These are phyloP conservation scores for Penicillium expansum DNA, from an alignment of 2,329 filamentous ascomycete genomes.

Conservation along the genomic window DNA sequence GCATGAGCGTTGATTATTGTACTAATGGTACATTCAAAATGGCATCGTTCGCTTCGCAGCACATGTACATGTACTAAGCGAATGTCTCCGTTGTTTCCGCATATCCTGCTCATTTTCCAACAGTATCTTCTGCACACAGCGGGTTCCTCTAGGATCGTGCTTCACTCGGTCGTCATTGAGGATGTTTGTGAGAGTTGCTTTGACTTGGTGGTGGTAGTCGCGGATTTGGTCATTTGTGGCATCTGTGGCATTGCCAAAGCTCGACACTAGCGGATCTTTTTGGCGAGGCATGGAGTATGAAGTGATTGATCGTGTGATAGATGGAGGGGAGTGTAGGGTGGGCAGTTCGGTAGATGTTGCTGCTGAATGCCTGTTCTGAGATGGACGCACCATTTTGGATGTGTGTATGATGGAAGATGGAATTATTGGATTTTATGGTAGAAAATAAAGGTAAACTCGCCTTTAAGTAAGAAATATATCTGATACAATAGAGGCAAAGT, in stretches of 20 bases:
- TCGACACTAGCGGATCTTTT: not conserved
- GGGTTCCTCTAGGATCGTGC: slow-evolving; percentile 52
- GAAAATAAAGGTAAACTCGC: not conserved
- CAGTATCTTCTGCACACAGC: slow-evolving; percentile 58
- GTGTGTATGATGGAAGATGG: not conserved
- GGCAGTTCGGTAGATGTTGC: not conserved
- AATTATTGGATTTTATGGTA: not conserved
- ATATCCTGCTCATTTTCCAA: slow-evolving; percentile 62
- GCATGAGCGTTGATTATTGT: not conserved
- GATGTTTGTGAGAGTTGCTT: slow-evolving; percentile 60
- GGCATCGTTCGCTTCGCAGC: not conserved
- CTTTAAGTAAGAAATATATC: not conserved
- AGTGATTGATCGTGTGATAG: not conserved
- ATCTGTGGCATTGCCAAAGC: not conserved
- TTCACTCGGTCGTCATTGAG: slow-evolving; percentile 60
- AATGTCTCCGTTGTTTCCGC: slow-evolving; percentile 8
- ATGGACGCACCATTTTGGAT: not conserved
- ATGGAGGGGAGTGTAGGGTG: not conserved
- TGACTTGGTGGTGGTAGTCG: slow-evolving; percentile 40
- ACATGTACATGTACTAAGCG: not conserved
- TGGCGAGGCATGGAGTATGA: not conserved
- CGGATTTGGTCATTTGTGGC: not conserved
- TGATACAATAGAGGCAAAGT: not conserved
- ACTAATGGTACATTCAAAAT: not conserved
- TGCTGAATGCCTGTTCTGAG: not conserved